These are phyloP conservation scores for Talaromyces sp. DNA, from an alignment of 2,329 filamentous ascomycete genomes.

Conservation along the genomic window DNA sequence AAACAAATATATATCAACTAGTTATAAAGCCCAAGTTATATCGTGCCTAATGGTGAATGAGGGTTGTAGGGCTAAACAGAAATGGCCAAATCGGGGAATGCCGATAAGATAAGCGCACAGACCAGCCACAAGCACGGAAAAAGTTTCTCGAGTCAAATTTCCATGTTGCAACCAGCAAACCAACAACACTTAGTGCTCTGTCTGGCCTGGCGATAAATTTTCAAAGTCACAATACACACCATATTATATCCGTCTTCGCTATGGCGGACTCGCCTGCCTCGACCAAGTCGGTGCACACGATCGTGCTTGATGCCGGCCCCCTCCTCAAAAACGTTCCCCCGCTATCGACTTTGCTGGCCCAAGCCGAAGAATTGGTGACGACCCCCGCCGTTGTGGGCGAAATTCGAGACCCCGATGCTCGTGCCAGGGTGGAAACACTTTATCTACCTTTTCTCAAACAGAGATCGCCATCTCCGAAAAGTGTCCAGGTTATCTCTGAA, in stretches of 20 bases:
- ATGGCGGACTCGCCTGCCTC: slow-evolving; percentile 25
- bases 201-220: neutral
- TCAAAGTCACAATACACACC: neutral
- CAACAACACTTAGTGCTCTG: neutral
- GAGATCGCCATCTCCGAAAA: slow-evolving; percentile 68
- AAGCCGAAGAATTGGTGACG: slow-evolving; percentile 74
- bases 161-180: neutral
- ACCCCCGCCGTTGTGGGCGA: slow-evolving; percentile 82
- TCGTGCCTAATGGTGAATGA: neutral
- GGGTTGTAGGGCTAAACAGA: slow-evolving; percentile 1
- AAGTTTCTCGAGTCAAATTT: neutral
- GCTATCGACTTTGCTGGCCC: slow-evolving; percentile 72
- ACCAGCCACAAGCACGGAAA: slow-evolving; percentile 18
- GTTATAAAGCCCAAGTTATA: neutral
- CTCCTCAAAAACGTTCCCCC: slow-evolving; percentile 90
- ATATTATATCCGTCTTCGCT: neutral
- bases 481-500: slow-evolving; percentile 71
- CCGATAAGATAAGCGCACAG: slow-evolving; percentile 37
- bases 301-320: slow-evolving; percentile 86
- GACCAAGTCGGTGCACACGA: slow-evolving; percentile 69
- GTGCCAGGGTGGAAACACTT: slow-evolving; percentile 75
- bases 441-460: slow-evolving; percentile 80
- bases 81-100: neutral
- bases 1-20: neutral
- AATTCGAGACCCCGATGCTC: slow-evolving; percentile 78